Evolutionary conservation across 2,329 filamentous ascomycete species (phyloP).

Genomic region (Onygenales sp.): DNA sequence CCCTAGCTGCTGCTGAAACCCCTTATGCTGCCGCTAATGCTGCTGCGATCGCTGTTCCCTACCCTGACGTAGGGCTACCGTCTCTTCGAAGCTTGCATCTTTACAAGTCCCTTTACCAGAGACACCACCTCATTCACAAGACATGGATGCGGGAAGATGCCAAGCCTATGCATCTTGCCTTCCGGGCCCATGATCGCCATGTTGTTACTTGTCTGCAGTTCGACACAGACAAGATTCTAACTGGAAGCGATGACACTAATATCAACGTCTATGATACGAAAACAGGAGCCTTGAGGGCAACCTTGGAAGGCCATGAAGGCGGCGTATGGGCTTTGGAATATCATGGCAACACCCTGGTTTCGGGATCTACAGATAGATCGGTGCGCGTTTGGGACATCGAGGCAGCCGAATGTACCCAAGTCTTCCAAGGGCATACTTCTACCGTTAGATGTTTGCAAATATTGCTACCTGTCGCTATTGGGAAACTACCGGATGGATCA

Average conservation of each 20-base stretch:
- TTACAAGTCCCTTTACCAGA: constrained; percentile 91
- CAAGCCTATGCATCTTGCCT: constrained; percentile 84
- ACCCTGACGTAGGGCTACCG: constrained; percentile 68
- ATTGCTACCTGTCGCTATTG: constrained; percentile 72
- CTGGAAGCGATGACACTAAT: constrained; percentile 91
- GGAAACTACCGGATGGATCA: constrained; percentile 59
- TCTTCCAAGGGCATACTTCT: constrained; percentile 95
- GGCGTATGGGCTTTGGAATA: constrained; percentile 98
- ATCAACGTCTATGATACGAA: constrained; percentile 98
- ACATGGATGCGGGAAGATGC: constrained; percentile 81
- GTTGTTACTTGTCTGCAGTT: constrained; percentile 98
- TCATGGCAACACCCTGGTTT: constrained; percentile 88
- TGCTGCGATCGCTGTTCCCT: constrained; percentile 71
- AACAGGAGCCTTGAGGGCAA: constrained; percentile 73
- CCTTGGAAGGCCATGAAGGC: constrained; percentile 86
- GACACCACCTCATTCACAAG: constrained; percentile 80
- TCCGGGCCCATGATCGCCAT: constrained; percentile 90
- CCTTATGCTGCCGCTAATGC: constrained; percentile 72
- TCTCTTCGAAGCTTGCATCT: constrained; percentile 77
- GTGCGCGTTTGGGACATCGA: constrained; percentile 99
- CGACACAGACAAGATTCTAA: constrained; percentile 95
- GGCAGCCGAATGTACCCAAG: constrained; percentile 80
- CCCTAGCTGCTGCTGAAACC: constrained; percentile 55
- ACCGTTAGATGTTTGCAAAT: constrained; percentile 95
- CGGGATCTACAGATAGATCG: constrained; percentile 88